Evolutionary conservation across 1,284 basidiomycete genomes (phyloP).

Genomic region (Testicularia cyperi): DNA sequence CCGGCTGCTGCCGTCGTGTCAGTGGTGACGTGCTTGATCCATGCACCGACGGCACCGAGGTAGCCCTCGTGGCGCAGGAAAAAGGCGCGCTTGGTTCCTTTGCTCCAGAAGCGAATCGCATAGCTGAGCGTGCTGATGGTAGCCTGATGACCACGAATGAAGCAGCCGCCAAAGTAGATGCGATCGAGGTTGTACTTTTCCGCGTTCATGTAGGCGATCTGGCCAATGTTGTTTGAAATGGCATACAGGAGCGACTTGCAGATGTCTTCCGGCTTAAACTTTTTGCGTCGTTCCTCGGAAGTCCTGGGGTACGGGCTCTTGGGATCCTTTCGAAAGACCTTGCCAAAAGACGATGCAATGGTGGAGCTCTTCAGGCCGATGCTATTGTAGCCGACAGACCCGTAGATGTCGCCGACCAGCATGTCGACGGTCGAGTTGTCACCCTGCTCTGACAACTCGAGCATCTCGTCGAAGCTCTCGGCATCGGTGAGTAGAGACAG

Average conservation of each 20-base stretch:
- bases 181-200: constrained; percentile 96
- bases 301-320: constrained; percentile 16
- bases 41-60: constrained; percentile 69
- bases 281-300: constrained; percentile 64
- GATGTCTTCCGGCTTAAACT: constrained; percentile 89
- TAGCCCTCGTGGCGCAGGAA: constrained; percentile 98
- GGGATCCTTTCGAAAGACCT: constrained; percentile 82
- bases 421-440: constrained; percentile 95
- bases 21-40: constrained; percentile 53
- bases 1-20: constrained; percentile 20
- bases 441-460: constrained; percentile 85
- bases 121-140: constrained; percentile 97
- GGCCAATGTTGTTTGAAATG: constrained; percentile 98
- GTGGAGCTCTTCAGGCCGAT: constrained; percentile 89
- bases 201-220: constrained; percentile 99
- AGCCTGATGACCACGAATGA: constrained; percentile 95
- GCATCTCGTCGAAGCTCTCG: constrained; percentile 97
- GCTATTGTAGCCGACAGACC: constrained; percentile 67
- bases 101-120: constrained; percentile 99
- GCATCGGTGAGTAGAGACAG: constrained; percentile 91
- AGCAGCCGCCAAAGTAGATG: constrained; percentile 99
- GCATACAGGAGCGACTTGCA: constrained; percentile 85
- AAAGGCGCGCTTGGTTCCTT: constrained; percentile 91
- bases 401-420: constrained; percentile 99
- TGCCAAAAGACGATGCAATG: constrained; percentile 97